Conservation (phyloP, 177 flowering plant genomes). For the Vitis hybrid region DNA sequence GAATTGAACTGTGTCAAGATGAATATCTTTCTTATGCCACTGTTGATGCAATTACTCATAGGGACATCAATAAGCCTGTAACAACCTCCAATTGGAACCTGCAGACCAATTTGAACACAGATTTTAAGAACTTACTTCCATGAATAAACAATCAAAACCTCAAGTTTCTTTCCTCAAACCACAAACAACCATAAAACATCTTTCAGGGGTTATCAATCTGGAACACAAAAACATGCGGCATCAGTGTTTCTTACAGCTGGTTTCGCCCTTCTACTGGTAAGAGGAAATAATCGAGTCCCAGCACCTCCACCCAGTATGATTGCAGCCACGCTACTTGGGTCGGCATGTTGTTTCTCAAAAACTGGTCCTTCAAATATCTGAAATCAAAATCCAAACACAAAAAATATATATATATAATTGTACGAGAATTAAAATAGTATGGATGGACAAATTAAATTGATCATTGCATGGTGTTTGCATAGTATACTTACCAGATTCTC, state of each 20-base stretch:
- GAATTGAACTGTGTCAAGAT: conserved; percentile 45
- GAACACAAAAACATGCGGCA: not conserved
- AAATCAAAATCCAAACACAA: conserved; percentile 15
- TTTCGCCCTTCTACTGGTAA: conserved; percentile 38
- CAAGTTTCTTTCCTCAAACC: not conserved
- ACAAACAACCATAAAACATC: not conserved
- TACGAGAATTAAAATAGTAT: not conserved
- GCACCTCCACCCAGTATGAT: conserved; percentile 50
- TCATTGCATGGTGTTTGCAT: conserved; percentile 2
- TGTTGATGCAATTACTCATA: conserved; percentile 48
- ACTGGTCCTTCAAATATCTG: conserved; percentile 51
- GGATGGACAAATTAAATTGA: not conserved
- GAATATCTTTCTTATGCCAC: conserved; percentile 40
- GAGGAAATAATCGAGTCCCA: conserved; percentile 47
- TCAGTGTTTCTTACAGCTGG: conserved; percentile 30
- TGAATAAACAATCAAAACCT: not conserved
- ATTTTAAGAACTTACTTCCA: not conserved
- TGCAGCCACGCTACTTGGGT: conserved; percentile 36
- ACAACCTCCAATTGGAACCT: conserved; percentile 47
- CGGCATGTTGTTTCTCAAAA: conserved; percentile 25
- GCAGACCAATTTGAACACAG: conserved; percentile 1
- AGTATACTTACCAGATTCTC: no score
- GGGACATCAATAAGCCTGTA: conserved; percentile 46
- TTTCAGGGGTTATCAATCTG: not conserved
- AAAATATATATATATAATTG: not conserved